Evolutionary conservation across 495 filamentous ascomycete species (phyloP), one percentile per base, ranked within the genome.

Genomic region (Lindgomyces ingoldianus): DNA sequence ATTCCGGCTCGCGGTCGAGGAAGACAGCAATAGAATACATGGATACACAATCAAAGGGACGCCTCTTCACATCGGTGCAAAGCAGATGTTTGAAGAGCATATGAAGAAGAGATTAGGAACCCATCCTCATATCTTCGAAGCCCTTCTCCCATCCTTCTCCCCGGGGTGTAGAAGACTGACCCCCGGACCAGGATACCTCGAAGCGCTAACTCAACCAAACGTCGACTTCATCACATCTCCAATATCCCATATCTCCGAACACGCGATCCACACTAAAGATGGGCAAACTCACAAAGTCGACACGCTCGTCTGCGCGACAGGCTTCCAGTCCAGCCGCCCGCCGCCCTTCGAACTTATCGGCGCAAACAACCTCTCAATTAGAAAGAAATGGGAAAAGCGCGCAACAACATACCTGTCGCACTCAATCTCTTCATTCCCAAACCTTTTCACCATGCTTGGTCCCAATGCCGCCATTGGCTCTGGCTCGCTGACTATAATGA

Each of bases 151-250:
- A 6, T 46, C 41, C 9, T 77, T 77, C 42, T 54, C 69, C 6
- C 72, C 70, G 1, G 73, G 74, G 1, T 76, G 74, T 44, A 48
- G 74, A 41, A 57, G 74, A 18, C 56, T 77, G 25, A 77, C 74
- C 1, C 74, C 74, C 14, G 74, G 74, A 0, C 72, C 73, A 2
- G 73, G 74, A 3, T 77, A 73, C 49, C 65, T 76, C 6, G 74
- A 75, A 58, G 74, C 74, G 9, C 52, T 75, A 29, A 66, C 62
- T 10, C 62, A 76, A 50, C 68, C 71, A 25, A 75, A 76, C 57
- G 73, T 75, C 45, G 49, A 14, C 19, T 75, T 72, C 56, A 64
- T 71, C 52, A 64, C 68, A 1, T 51, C 65, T 21, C 56, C 57
- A 3, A 76, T 76, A 26, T 26, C 60, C 1, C 21, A 55, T 0